Base-by-base conservation (phyloP, 495 filamentous ascomycete species). In the Immersiella caudata region DNA sequence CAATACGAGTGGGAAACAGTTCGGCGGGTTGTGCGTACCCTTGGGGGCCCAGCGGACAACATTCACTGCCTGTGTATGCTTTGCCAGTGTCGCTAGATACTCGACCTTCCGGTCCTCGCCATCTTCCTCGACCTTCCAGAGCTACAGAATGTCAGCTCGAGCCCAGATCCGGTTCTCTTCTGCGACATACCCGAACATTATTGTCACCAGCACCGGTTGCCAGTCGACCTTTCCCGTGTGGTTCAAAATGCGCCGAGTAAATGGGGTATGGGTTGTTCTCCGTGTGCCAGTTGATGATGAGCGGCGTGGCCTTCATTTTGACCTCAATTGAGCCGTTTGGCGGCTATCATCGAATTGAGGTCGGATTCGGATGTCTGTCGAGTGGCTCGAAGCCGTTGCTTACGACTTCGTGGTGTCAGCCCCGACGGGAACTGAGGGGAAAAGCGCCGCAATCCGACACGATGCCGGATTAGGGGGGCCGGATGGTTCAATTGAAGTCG, bases 61-160 rank as follows among this genome's bases (percentile, higher is more conserved):
- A 85, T 99, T 99, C 70, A 99, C 96, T 29, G 95, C 93, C 79
- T 98, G 96, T 24, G 93, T 94, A 77, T 99, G 95, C 78, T 96
- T 97, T 27, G 89, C 79, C 65, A 98, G 83, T 0, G 94, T 98
- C 52, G 93, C 93, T 62, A 99, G 79, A 75, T 98, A 99, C 26
- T 92, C 89, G 36, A 96, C 91, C 67, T 87, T 95, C 40, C 93
- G 84, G 67, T 93, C 90, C 52, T 97, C 94, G n/a, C 91, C 93
- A 66, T 89, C 89, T 24, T 86, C 80, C 62, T 97, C 92, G 60
- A 99, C 82, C 78, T 89, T 93, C 95, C 95, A 99, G 67, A 98
- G 79, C 91, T 96, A 76, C 72, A 25, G 7, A 14, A 26, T 51
- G 35, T 67, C 35, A 71, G 67, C 54, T n/a, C n/a, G 11, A 11